Evolutionary conservation across 129 eudicot genomes (phyloP).

Genomic region (Saposhnikovia divaricata): DNA sequence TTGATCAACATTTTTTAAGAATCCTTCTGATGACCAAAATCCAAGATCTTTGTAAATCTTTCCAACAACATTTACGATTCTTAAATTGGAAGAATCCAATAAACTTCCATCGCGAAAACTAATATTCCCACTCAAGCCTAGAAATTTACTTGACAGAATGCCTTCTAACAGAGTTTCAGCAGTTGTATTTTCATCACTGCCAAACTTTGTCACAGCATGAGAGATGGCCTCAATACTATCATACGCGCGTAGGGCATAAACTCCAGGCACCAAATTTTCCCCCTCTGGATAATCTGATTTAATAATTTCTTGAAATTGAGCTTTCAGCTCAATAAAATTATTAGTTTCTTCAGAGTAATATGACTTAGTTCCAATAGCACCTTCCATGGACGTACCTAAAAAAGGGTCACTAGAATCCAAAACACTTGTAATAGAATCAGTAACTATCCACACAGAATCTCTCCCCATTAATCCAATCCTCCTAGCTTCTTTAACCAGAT

Average conservation of each 20-base stretch:
- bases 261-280: constrained; percentile 16
- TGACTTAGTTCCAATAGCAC: constrained; percentile 4
- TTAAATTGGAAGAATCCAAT: not conserved
- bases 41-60: constrained; percentile 32
- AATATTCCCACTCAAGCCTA: constrained; percentile 24
- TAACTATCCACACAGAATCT: constrained; percentile 27
- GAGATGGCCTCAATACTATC: constrained; percentile 5
- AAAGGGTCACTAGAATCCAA: constrained; percentile 12
- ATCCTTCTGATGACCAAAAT: constrained; percentile 37
- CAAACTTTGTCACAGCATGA: constrained; percentile 6
- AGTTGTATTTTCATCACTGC: constrained; percentile 3
- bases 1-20: constrained; percentile 11
- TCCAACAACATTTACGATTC: not conserved
- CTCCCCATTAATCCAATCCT: constrained; percentile 14
- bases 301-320: constrained; percentile 9
- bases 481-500: constrained; percentile 22
- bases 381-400: constrained; percentile 2
- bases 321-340: constrained; percentile 4
- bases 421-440: constrained; percentile 11
- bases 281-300: constrained; percentile 17
- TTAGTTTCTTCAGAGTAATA: constrained; percentile 2
- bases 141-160: constrained; percentile 20
- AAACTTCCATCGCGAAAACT: constrained; percentile 9
- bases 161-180: not conserved
- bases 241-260: constrained; percentile 18